Evolutionary conservation across 2,329 filamentous ascomycete species (phyloP).

Genomic region (Helotiales sp.): DNA sequence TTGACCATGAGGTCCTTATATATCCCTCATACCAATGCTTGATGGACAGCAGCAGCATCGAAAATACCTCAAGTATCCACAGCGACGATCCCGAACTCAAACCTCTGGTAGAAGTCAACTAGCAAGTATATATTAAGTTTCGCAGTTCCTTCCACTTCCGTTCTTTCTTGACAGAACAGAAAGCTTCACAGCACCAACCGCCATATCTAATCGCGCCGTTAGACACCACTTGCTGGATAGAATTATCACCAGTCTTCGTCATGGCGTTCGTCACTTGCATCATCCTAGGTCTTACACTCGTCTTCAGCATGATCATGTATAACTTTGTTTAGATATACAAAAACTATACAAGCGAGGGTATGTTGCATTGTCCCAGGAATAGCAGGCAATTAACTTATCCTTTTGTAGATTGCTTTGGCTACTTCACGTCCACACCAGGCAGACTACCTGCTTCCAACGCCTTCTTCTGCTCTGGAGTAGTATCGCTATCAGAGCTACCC

Average conservation of each 20-base stretch:
- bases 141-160: background rate
- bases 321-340: slow-evolving; percentile 14
- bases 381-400: background rate
- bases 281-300: slow-evolving; percentile 19
- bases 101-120: background rate
- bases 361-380: background rate
- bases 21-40: background rate
- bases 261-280: slow-evolving; percentile 23
- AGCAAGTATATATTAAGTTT: background rate
- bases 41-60: background rate
- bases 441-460: slow-evolving; percentile 14
- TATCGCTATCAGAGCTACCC: slow-evolving; percentile 22
- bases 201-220: background rate
- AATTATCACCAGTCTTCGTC: background rate
- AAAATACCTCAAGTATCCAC: slow-evolving; percentile 2
- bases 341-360: background rate
- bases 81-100: background rate
- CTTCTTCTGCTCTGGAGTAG: slow-evolving; percentile 17
- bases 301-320: slow-evolving; percentile 21
- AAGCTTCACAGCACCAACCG: background rate
- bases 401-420: background rate
- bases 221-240: background rate
- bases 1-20: background rate
- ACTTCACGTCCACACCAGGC: slow-evolving; percentile 13
- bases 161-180: background rate